phyloP scores from a whole-genome alignment of 805 yeast genomes.

The Scheffersomyces spartinae region DNA sequence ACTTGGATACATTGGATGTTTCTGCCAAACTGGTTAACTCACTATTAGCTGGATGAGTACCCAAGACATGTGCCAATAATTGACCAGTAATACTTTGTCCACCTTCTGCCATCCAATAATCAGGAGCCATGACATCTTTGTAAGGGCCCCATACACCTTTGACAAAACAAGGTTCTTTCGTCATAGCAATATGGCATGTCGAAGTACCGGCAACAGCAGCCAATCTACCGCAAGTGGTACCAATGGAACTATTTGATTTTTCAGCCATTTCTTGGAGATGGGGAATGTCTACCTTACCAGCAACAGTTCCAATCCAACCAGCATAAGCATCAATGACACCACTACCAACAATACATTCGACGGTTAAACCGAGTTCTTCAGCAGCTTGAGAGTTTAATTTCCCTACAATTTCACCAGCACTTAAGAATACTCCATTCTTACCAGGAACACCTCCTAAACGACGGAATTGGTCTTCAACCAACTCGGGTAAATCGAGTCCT shows the following conservation, averaged over 20 bases:
- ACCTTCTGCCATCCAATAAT: slow-evolving; percentile 94
- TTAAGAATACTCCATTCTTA: slow-evolving; percentile 57
- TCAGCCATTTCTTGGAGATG: slow-evolving; percentile 39
- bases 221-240: slow-evolving; percentile 65
- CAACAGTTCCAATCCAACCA: slow-evolving; percentile 98
- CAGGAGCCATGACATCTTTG: slow-evolving; percentile 82
- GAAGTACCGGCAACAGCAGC: slow-evolving; percentile 99
- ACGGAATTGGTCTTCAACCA: slow-evolving; percentile 63
- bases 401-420: slow-evolving; percentile 89
- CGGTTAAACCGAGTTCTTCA: slow-evolving; percentile 69
- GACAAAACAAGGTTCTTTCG: slow-evolving; percentile 77
- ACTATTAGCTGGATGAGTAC: slow-evolving; percentile 79
- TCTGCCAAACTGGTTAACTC: slow-evolving; percentile 61
- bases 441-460: slow-evolving; percentile 78
- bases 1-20: slow-evolving; percentile 58
- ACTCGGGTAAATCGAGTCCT: slow-evolving; percentile 61
- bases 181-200: slow-evolving; percentile 88
- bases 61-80: slow-evolving; percentile 73
- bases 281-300: slow-evolving; percentile 67
- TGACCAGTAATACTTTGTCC: slow-evolving; percentile 99
- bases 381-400: slow-evolving; percentile 58
- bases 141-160: slow-evolving; percentile 99
- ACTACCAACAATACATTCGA: slow-evolving; percentile 76
- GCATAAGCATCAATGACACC: slow-evolving; percentile 98
- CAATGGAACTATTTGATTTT: slow-evolving; percentile 30